These are phyloP conservation scores for Aplosporella prunicola DNA, from an alignment of 2,329 filamentous ascomycete genomes.

Conservation along the genomic window DNA sequence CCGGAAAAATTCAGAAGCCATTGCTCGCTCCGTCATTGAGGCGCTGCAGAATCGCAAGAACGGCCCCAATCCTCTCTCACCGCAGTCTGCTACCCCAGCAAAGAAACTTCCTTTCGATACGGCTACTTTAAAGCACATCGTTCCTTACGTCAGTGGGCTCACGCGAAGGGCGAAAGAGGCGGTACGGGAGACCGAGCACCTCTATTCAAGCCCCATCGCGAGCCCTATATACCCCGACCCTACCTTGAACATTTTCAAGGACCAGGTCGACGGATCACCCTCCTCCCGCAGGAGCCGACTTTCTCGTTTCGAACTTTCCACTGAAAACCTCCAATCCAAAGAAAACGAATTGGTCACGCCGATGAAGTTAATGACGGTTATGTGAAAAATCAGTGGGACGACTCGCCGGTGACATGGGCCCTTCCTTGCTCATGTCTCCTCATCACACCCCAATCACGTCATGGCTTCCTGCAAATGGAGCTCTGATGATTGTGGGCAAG, in stretches of 20 bases:
- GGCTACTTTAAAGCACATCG: slow-evolving; percentile 52
- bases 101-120: slow-evolving; percentile 59
- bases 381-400: too few species aligned
- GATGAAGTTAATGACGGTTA: slow-evolving; percentile 34
- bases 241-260: slow-evolving; percentile 24
- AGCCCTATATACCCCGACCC: slow-evolving; percentile 25
- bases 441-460: background rate
- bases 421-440: too few species aligned
- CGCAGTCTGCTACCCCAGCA: slow-evolving; percentile 20
- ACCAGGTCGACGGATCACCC: slow-evolving; percentile 6
- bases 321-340: slow-evolving; percentile 6
- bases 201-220: slow-evolving; percentile 35
- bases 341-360: slow-evolving; percentile 10
- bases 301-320: slow-evolving; percentile 5
- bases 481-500: background rate
- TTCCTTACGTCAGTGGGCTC: slow-evolving; percentile 42
- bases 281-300: slow-evolving; percentile 7
- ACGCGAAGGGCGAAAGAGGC: slow-evolving; percentile 40
- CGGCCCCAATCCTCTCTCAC: slow-evolving; percentile 19
- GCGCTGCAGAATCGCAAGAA: slow-evolving; percentile 45
- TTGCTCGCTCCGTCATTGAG: slow-evolving; percentile 54
- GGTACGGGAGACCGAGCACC: slow-evolving; percentile 38
- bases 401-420: too few species aligned
- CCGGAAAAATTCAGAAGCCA: slow-evolving; percentile 47
- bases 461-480: background rate